Percentiles rank a stretch among this genome's conserved stretches.
These are phyloP conservation scores for Juglanconis sp. DNA, from an alignment of 2,329 filamentous ascomycete genomes.

Conservation along the genomic window DNA sequence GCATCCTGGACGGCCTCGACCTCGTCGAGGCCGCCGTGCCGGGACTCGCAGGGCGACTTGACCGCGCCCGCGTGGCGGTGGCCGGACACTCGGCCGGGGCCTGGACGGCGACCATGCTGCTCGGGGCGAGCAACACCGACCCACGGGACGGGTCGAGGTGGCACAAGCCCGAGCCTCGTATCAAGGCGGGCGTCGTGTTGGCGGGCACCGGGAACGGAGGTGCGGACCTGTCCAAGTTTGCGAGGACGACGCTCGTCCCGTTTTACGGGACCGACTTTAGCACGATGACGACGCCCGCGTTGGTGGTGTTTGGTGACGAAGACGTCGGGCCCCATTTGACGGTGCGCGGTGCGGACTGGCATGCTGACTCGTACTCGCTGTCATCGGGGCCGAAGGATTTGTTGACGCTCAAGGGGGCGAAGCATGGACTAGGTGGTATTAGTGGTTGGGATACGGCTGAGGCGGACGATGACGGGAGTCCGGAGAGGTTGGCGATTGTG, in stretches of 20 bases:
- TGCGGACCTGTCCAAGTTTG: slow-evolving; percentile 25
- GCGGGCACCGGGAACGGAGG: slow-evolving; percentile 30
- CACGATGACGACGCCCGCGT: slow-evolving; percentile 32
- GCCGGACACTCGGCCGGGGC: slow-evolving; percentile 38
- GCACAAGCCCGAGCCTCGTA: slow-evolving; percentile 28
- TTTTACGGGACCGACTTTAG: slow-evolving; percentile 32
- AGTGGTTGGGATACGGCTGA: slow-evolving; percentile 35
- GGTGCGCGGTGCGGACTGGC: slow-evolving; percentile 34
- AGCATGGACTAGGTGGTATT: slow-evolving; percentile 37
- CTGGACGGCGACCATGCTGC: slow-evolving; percentile 30
- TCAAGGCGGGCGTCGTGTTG: slow-evolving; percentile 36
- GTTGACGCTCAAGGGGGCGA: slow-evolving; percentile 31
- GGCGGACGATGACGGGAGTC: slow-evolving; percentile 30
- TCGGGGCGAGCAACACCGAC: slow-evolving; percentile 34
- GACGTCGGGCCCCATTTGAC: slow-evolving; percentile 33
- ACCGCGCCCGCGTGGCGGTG: slow-evolving; percentile 31
- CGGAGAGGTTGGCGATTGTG: slow-evolving; percentile 31
- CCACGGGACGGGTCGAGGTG: slow-evolving; percentile 24
- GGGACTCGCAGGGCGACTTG: slow-evolving; percentile 31
- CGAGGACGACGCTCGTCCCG: slow-evolving; percentile 27
- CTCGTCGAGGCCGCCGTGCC: slow-evolving; percentile 32
- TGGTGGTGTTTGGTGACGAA: slow-evolving; percentile 37
- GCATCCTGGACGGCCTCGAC: slow-evolving; percentile 36
- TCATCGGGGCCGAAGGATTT: slow-evolving; percentile 33
- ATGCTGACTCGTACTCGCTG: slow-evolving; percentile 33